These are phyloP conservation scores for Pestalotiopsis fici DNA, from an alignment of 2,329 filamentous ascomycete species.

Conservation along the genomic window DNA sequence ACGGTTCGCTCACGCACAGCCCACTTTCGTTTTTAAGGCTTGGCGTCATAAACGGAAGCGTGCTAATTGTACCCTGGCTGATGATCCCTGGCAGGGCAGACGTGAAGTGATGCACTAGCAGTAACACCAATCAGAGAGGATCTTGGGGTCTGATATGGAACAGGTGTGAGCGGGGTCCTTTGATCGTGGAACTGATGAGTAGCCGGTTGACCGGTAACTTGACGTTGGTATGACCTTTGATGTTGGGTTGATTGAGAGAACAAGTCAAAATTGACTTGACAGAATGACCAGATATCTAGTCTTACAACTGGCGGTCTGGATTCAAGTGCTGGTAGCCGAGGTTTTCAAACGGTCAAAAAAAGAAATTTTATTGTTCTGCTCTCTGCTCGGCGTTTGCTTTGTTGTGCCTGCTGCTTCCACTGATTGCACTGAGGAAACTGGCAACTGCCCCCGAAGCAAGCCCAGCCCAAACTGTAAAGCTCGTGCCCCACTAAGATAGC, in stretches of 20 bases:
- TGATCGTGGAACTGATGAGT: not conserved
- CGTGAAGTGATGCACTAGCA: not conserved
- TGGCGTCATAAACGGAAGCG: constrained; percentile 10
- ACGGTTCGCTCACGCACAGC: constrained; percentile 7
- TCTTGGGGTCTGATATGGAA: not conserved
- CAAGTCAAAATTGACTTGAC: too few relatives aligned
- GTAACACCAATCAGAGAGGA: not conserved
- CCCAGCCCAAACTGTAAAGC: not conserved
- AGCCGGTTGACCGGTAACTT: not conserved
- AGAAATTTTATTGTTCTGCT: not conserved
- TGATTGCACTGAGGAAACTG: not conserved
- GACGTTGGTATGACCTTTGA: not conserved
- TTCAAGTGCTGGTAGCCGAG: not conserved
- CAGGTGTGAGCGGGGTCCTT: constrained; percentile 3
- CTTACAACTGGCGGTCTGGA: too few relatives aligned
- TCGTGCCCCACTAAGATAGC: not conserved
- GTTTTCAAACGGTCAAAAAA: not conserved
- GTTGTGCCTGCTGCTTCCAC: not conserved
- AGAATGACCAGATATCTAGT: too few relatives aligned
- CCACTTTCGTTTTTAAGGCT: not conserved
- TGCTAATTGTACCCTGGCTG: not conserved
- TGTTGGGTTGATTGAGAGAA: not conserved
- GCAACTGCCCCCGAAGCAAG: not conserved
- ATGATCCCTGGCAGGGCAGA: not conserved
- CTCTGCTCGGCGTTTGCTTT: not conserved